Conservation (phyloP, 305 asterid species). For the Caryopteris hybrid region DNA sequence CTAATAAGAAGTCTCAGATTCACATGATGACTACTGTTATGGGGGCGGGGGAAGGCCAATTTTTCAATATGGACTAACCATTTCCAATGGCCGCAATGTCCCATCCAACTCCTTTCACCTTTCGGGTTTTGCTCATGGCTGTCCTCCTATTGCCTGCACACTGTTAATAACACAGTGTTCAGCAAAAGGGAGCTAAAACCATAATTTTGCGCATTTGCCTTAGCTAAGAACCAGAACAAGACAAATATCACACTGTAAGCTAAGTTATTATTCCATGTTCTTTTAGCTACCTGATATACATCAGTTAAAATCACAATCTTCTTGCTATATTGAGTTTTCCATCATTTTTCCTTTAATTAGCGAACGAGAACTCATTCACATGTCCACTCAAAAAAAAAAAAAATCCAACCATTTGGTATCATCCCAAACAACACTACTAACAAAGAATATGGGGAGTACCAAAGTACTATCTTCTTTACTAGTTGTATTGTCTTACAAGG, state of each 20-base stretch:
- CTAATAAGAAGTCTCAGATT: background rate
- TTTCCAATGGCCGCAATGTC: slow-evolving; percentile 75
- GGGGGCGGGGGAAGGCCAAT: background rate
- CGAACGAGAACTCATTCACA: too few relatives aligned
- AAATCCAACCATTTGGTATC: background rate
- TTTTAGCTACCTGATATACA: background rate
- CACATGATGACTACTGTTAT: background rate
- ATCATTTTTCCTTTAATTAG: too few relatives aligned
- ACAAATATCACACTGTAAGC: background rate
- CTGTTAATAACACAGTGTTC: slow-evolving; percentile 24
- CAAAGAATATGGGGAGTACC: background rate
- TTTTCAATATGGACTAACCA: slow-evolving; percentile 40
- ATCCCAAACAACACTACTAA: background rate
- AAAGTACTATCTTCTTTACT: background rate
- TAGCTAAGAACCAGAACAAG: background rate
- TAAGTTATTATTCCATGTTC: background rate
- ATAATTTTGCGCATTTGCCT: background rate
- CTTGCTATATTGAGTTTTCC: background rate
- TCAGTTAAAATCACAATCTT: background rate
- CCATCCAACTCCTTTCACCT: slow-evolving; percentile 87
- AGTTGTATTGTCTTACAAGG: background rate
- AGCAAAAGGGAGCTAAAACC: background rate
- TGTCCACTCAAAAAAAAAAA: too few relatives aligned
- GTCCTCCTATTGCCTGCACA: slow-evolving; percentile 95
- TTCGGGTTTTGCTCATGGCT: slow-evolving; percentile 69